Evolutionary conservation across 805 yeast species (phyloP), one percentile per base, ranked within the genome.

Genomic region (Kuraishia ogatae): DNA sequence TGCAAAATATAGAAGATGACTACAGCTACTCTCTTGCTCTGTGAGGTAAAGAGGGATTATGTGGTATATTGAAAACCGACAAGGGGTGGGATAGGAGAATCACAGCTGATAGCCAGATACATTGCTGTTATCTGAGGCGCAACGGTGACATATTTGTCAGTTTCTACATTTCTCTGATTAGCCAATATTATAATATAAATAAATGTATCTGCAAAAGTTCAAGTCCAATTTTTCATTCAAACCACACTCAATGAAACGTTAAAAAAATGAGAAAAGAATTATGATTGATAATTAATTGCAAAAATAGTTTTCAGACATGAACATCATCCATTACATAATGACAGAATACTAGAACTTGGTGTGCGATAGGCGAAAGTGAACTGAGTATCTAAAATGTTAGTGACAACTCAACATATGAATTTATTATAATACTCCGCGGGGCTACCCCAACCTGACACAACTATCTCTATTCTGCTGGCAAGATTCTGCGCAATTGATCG

Each of bases 1-100:
- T 97, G 22, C 98, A 93, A 68, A 94, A 91, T 68, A 85, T 91
- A 57, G 97, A 94, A 69, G 98, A 94, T 66, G 98, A 93, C 70
- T 93, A 92, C 71, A 87, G 96, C 59, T 93, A 94, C 68, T 87
- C 96, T 50, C 80, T 92, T 67, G 91, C 96, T 53, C 57, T 70
- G 39, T 70, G 54, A 61, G 24, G 39, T 19, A 10, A 23, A 35
- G 17, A 3, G 51, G 20, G 6, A 52, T 7, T 35, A 3, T 15
- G 13, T 3, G 43, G 43, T 50, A 8, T n/a, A 19, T 28, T 21
- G 43, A 22, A 23, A 29, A 29, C 2, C 13, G 43, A 35, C 13
- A 15, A 10, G 29, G 29, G 29, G 5, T 26, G 29, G 10, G 8
- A 26, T 26, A 26, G 29, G 29, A 5, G 29, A 26, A 10, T 26